Conservation (phyloP, 1,284 basidiomycete genomes). For the Cutaneotrichosporon dermatis region DNA sequence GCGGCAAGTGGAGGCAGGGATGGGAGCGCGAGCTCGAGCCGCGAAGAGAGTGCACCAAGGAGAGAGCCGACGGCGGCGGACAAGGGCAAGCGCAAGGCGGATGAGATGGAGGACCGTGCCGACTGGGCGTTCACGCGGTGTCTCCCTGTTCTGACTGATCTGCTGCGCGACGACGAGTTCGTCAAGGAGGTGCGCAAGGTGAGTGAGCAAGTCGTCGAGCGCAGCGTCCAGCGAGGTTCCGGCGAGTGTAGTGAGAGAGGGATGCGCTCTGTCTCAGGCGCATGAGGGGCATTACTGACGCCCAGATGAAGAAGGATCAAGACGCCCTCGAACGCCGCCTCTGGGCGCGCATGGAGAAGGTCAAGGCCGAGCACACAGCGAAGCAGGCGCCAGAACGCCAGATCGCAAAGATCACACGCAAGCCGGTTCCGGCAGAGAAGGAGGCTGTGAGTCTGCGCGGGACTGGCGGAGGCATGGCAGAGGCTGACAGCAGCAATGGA, state of each 20-base stretch:
- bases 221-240: too few relatives aligned
- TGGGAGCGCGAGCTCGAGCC: too few relatives aligned
- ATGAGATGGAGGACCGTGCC: slow-evolving; percentile 6
- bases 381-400: slow-evolving; percentile 33
- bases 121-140: slow-evolving; percentile 30
- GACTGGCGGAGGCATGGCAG: not conserved
- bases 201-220: too few relatives aligned
- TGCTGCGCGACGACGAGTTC: slow-evolving; percentile 36
- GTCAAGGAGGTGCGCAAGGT: slow-evolving; percentile 39
- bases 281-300: too few relatives aligned
- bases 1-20: not conserved
- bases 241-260: too few relatives aligned
- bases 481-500: slow-evolving; percentile 27
- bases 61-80: too few relatives aligned
- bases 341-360: slow-evolving; percentile 42
- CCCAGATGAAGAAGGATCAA: slow-evolving; percentile 45
- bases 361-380: slow-evolving; percentile 38
- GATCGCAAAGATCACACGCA: slow-evolving; percentile 34
- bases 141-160: slow-evolving; percentile 32
- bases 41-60: too few relatives aligned
- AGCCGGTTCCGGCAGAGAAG: slow-evolving; percentile 30
- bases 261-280: too few relatives aligned
- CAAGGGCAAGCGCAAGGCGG: slow-evolving; percentile 15
- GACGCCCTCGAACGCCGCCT: slow-evolving; percentile 38
- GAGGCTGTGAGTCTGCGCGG: slow-evolving; percentile 29